A percentile compares a stretch with the other conserved stretches of the same genome.
Conservation (phyloP, 805 yeast species). For the Monosporozyma solicola region DNA sequence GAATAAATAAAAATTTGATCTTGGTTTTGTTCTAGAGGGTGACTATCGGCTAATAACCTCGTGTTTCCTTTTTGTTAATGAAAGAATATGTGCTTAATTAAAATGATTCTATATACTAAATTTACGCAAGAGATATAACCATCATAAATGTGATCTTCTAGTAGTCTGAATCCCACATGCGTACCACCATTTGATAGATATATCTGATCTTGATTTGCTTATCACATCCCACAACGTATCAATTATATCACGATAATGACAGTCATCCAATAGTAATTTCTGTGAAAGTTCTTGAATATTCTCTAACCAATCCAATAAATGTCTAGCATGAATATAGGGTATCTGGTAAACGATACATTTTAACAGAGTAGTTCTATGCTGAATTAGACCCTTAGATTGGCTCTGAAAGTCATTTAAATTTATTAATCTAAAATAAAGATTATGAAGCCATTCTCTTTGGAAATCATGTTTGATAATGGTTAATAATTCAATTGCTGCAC, state of each 20-base stretch:
- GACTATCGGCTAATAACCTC: too few species aligned
- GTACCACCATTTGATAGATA: conserved; percentile 26
- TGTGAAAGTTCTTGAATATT: conserved; percentile 14
- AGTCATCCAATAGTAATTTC: background rate
- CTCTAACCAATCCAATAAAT: conserved; percentile 19
- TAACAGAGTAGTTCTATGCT: conserved; percentile 9
- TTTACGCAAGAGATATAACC: background rate
- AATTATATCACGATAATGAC: conserved; percentile 6
- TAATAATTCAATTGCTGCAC: conserved; percentile 9
- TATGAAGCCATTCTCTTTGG: conserved; percentile 14
- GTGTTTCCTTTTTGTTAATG: background rate
- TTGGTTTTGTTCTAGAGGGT: too few species aligned
- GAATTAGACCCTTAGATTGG: conserved; percentile 1
- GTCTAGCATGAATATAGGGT: conserved; percentile 9
- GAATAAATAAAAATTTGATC: too few species aligned
- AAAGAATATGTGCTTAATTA: background rate
- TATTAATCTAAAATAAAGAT: conserved; percentile 10
- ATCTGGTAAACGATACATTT: conserved; percentile 19
- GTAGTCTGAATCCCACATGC: background rate
- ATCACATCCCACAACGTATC: conserved; percentile 18
- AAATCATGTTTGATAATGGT: conserved; percentile 10
- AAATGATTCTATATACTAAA: background rate
- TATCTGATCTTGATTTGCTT: conserved; percentile 11
- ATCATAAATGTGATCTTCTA: background rate
- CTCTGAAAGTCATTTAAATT: background rate